Conservation (phyloP, 768 basidiomycete species). For the Rhizopogon sp. region DNA sequence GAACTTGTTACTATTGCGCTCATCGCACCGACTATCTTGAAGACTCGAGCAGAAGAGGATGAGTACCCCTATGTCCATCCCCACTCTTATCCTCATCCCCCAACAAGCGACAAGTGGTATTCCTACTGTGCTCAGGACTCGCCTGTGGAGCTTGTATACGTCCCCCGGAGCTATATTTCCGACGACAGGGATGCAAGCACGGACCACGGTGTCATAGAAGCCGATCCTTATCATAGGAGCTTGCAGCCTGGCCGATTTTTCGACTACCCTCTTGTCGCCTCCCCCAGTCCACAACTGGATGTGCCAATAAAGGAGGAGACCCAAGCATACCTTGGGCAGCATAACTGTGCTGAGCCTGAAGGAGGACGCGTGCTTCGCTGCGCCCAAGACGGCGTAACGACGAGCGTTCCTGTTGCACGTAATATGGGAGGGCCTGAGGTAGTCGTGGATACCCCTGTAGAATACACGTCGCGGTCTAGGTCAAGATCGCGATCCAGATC, state of each 20-base stretch:
- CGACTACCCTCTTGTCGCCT: slow-evolving; percentile 8
- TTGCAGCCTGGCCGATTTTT: slow-evolving; percentile 10
- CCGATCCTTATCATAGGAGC: slow-evolving; percentile 14
- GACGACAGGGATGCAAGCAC: slow-evolving; percentile 8
- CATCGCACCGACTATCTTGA: slow-evolving; percentile 80
- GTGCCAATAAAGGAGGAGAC: slow-evolving; percentile 1
- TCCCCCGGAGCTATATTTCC: slow-evolving; percentile 41
- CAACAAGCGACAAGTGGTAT: slow-evolving; percentile 8
- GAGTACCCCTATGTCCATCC: slow-evolving; percentile 13
- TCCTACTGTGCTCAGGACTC: slow-evolving; percentile 32
- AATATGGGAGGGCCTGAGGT: slow-evolving; percentile 22
- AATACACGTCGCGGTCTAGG: slow-evolving; percentile 23
- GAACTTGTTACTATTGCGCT: slow-evolving; percentile 68
- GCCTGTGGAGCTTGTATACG: slow-evolving; percentile 69
- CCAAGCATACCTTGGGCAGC: slow-evolving; percentile 10
- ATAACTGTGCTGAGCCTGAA: slow-evolving; percentile 13
- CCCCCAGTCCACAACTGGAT: slow-evolving; percentile 3
- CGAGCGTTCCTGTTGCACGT: slow-evolving; percentile 10
- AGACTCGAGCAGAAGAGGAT: slow-evolving; percentile 58
- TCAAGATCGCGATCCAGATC: slow-evolving; percentile 28
- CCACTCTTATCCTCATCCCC: slow-evolving; percentile 8
- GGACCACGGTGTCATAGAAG: slow-evolving; percentile 17
- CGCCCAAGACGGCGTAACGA: slow-evolving; percentile 13
- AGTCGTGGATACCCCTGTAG: slow-evolving; percentile 29
- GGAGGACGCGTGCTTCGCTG: slow-evolving; percentile 11